A percentile compares a stretch with the other conserved stretches of the same genome.
Evolutionary conservation across 2,329 filamentous ascomycete species (phyloP).

Genomic region (Aspergillus fructus): DNA sequence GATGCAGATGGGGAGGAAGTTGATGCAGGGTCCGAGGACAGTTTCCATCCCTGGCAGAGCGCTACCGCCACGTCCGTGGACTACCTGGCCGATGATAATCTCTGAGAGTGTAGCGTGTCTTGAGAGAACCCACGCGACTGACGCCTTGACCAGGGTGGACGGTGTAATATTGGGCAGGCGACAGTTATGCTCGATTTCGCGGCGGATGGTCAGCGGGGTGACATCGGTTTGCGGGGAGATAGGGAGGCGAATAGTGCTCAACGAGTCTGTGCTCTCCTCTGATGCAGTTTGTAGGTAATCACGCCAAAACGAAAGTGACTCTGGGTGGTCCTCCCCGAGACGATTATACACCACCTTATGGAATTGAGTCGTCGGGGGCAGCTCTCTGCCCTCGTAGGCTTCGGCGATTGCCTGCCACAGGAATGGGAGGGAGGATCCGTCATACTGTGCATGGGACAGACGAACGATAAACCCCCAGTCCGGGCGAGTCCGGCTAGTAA

Average conservation of each 20-base stretch:
- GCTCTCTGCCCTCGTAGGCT: not conserved
- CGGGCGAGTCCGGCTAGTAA: not conserved
- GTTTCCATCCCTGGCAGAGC: not conserved
- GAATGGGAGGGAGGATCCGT: not conserved
- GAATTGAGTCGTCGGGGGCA: not conserved
- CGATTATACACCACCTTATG: not conserved
- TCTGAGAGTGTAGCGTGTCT: not conserved
- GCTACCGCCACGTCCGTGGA: not conserved
- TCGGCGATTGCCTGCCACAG: not conserved
- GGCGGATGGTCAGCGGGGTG: not conserved
- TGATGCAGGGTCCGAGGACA: not conserved
- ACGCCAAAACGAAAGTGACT: not conserved
- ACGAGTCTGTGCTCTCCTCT: not conserved
- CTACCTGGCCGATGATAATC: not conserved
- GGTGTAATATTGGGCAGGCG: not conserved
- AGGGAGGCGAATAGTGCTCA: not conserved
- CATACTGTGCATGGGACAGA: not conserved
- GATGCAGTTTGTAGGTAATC: not conserved
- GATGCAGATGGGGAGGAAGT: not conserved
- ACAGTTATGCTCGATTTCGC: not conserved
- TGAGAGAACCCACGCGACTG: not conserved
- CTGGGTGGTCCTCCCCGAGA: not conserved
- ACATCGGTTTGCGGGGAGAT: not conserved
- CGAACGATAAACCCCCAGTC: not conserved
- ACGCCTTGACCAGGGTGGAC: not conserved